Evolutionary conservation across 2,329 filamentous ascomycete genomes (phyloP), one percentile per base, ranked within the genome.

Genomic region (Aspergillus melleus): DNA sequence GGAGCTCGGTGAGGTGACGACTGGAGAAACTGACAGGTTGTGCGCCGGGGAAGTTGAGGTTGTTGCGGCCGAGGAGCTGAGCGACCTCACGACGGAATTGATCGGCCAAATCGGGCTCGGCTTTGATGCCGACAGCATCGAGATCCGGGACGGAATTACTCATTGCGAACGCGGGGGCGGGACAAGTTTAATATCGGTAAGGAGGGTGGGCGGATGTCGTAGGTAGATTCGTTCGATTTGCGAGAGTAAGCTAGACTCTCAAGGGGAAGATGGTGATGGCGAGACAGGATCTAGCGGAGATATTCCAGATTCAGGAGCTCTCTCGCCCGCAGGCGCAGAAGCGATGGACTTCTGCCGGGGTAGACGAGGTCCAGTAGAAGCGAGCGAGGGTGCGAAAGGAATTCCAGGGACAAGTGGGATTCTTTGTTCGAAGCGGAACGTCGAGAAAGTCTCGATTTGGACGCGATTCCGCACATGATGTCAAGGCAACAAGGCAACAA

Each of bases 11-110:
- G 10, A 98, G 78, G 76, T 99, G 95, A 68, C 86, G 83, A 59
- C 89, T 84, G 57, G 90, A 84, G 74, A 99, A 99, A 71, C 91
- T 96, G 65, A 99, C 93, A 14, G 95, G 95, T 76, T 99, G 95
- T 54, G 95, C 94, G 70, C 87, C 95, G 0, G 95, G 93, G 68
- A 99, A 99, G 64, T 79, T 83, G 24, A 80, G 78, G 66, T 86
- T 87, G 55, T 83, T 82, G 67, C 92, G 86, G 19, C 84, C 83
- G n/a, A 99, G 85, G 49, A 97, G 83, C 6, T 82, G 72, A 26
- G 91, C 90, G 60, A 96, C 91, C 72, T 92, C 89, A 61, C 81
- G 80, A 61, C 90, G 89, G 76, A 96, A 86, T 19, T 79, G 71
- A 52, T 80, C 71, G 51, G 90, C 82, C 12, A 91, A 79, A 1